Percentiles rank a stretch among this genome's conserved stretches.
These are phyloP conservation scores for Aspergillus steynii DNA, from an alignment of 495 filamentous ascomycete species.

Conservation along the genomic window DNA sequence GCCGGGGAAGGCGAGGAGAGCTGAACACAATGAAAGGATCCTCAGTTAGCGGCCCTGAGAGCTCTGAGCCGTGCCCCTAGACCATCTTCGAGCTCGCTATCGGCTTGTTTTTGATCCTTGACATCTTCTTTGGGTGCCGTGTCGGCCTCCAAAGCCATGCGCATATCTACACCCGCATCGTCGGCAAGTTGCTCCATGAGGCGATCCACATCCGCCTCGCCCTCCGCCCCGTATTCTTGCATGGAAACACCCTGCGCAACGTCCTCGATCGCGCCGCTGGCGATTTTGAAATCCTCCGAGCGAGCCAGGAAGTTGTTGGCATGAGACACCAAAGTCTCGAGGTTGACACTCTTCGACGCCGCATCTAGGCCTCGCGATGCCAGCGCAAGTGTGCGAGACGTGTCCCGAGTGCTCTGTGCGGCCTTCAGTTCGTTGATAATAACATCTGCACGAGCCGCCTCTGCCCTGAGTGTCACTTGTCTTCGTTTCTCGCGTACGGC, in stretches of 20 bases:
- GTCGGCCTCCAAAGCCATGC: slow-evolving; percentile 41
- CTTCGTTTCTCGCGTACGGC: slow-evolving; percentile 50
- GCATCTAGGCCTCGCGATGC: slow-evolving; percentile 47
- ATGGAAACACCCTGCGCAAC: slow-evolving; percentile 47
- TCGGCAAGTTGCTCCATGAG: slow-evolving; percentile 52
- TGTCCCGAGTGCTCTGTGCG: slow-evolving; percentile 49
- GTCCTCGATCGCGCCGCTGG: slow-evolving; percentile 47
- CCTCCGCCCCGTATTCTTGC: slow-evolving; percentile 51
- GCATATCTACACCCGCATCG: slow-evolving; percentile 48
- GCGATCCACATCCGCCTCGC: slow-evolving; percentile 46
- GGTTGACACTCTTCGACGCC: slow-evolving; percentile 46
- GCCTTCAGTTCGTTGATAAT: slow-evolving; percentile 54
- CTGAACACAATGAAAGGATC: background rate
- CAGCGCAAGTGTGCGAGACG: slow-evolving; percentile 44
- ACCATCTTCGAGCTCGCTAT: slow-evolving; percentile 46
- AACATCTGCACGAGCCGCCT: slow-evolving; percentile 49
- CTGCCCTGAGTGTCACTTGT: slow-evolving; percentile 45
- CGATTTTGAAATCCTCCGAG: slow-evolving; percentile 51
- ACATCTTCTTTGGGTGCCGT: slow-evolving; percentile 41
- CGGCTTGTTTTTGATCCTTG: slow-evolving; percentile 34
- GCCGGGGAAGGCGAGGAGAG: background rate
- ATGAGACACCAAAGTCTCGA: slow-evolving; percentile 44
- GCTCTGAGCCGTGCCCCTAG: slow-evolving; percentile 44
- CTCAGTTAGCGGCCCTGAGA: slow-evolving; percentile 41
- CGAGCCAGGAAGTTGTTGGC: slow-evolving; percentile 50